A percentile compares a stretch with the other conserved stretches of the same genome.
Evolutionary conservation across 345 rosid genomes (phyloP).

Genomic region (Melastoma malabathricum): DNA sequence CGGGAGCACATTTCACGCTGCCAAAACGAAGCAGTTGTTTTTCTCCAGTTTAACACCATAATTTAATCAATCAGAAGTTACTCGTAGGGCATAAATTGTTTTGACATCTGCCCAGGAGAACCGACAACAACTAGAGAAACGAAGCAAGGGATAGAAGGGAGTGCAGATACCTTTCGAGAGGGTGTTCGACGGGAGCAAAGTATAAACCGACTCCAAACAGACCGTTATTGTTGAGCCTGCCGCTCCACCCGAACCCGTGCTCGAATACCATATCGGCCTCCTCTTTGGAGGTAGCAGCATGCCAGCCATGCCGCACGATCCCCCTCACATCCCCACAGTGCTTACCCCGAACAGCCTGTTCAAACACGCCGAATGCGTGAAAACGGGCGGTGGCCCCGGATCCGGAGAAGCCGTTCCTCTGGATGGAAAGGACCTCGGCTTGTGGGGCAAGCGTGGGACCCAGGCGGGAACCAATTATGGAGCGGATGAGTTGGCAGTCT

Average conservation of each 20-base stretch:
- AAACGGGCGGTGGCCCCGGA: conserved; percentile 33
- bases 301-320: conserved; percentile 63
- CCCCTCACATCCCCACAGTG: conserved; percentile 28
- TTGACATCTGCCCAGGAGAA: neutral
- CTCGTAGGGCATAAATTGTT: too few species aligned
- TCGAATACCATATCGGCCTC: conserved; percentile 33
- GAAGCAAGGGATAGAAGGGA: neutral
- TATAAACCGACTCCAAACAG: conserved; percentile 50
- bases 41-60: neutral
- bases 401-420: conserved; percentile 22
- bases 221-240: conserved; percentile 10
- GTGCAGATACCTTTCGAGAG: conserved; percentile 40
- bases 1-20: conserved; percentile 32
- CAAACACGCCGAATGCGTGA: conserved; percentile 39
- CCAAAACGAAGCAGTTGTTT: neutral
- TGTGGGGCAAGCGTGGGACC: conserved; percentile 23
- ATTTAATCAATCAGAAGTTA: neutral
- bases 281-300: conserved; percentile 20
- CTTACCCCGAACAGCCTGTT: conserved; percentile 36
- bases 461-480: conserved; percentile 27
- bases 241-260: conserved; percentile 42
- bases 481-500: conserved; percentile 28
- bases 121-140: neutral
- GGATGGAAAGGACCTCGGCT: conserved; percentile 28
- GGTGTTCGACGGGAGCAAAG: conserved; percentile 44